Evolutionary conservation across 2,329 filamentous ascomycete genomes (phyloP).

Genomic region (Ceratocystis huliohia): DNA sequence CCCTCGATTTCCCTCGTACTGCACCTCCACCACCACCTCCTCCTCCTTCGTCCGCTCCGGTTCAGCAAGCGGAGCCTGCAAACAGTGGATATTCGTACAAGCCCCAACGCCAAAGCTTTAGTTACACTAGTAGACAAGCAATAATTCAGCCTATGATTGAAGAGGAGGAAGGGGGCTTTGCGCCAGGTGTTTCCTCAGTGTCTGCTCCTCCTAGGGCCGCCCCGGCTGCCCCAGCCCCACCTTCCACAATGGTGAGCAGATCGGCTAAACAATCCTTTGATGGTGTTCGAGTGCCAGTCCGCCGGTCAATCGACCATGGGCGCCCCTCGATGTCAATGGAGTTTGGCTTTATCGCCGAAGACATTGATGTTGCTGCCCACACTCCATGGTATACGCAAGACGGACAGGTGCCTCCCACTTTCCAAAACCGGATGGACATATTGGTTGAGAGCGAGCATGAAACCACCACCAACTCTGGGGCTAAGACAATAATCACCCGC

Average conservation of each 20-base stretch:
- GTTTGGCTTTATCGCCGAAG: constrained; percentile 73
- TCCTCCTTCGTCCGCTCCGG: neutral
- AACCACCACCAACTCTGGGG: constrained; percentile 53
- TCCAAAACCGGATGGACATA: constrained; percentile 74
- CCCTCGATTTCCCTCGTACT: constrained; percentile 46
- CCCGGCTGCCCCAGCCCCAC: constrained; percentile 27
- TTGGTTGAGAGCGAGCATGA: constrained; percentile 72
- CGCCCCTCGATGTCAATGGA: constrained; percentile 59
- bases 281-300: constrained; percentile 36
- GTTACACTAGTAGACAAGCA: constrained; percentile 21
- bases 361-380: constrained; percentile 63
- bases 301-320: constrained; percentile 59
- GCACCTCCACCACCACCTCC: constrained; percentile 28
- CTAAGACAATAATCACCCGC: constrained; percentile 60
- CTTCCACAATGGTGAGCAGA: constrained; percentile 23
- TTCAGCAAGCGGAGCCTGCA: constrained; percentile 22
- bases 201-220: constrained; percentile 12
- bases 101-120: constrained; percentile 19
- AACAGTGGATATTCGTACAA: constrained; percentile 50
- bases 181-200: neutral
- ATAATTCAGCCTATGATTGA: constrained; percentile 32
- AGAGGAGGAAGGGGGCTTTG: constrained; percentile 37
- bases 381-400: constrained; percentile 81
- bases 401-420: constrained; percentile 63
- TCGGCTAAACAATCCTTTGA: constrained; percentile 51